Percentiles rank a stretch among this genome's conserved stretches.
These are phyloP conservation scores for Recurvomyces mirabilis DNA, from an alignment of 495 filamentous ascomycete species.

Conservation along the genomic window DNA sequence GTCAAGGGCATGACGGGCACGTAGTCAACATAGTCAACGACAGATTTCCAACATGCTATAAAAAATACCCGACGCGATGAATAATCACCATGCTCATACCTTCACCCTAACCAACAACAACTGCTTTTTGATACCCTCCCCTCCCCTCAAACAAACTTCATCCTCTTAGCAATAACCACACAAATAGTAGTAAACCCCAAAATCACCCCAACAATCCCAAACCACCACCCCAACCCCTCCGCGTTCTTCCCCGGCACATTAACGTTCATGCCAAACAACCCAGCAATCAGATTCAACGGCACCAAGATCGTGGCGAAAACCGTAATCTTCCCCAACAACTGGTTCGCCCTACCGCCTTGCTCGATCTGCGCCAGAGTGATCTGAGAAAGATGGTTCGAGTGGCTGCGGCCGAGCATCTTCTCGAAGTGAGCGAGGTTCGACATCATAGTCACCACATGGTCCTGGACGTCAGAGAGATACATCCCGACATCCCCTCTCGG, in stretches of 20 bases:
- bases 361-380: conserved; percentile 80
- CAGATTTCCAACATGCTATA: no score
- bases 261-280: conserved; percentile 98
- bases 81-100: neutral
- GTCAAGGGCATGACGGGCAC: no score
- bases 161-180: conserved; percentile 37
- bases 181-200: conserved; percentile 45
- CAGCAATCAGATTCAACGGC: conserved; percentile 90
- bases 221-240: conserved; percentile 58
- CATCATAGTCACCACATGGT: conserved; percentile 99
- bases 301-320: conserved; percentile 88
- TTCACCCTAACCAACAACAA: neutral
- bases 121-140: no score
- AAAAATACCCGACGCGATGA: neutral
- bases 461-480: conserved; percentile 93
- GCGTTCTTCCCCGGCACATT: conserved; percentile 54
- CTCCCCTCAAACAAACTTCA: conserved; percentile 38
- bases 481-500: conserved; percentile 91
- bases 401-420: conserved; percentile 91
- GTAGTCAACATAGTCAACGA: no score
- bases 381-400: conserved; percentile 93
- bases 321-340: conserved; percentile 88
- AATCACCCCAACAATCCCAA: conserved; percentile 64
- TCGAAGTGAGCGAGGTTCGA: conserved; percentile 90
- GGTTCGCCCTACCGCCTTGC: conserved; percentile 69